phyloP scores from a whole-genome alignment of 768 basidiomycete genomes.

The Lyophyllum decastes region DNA sequence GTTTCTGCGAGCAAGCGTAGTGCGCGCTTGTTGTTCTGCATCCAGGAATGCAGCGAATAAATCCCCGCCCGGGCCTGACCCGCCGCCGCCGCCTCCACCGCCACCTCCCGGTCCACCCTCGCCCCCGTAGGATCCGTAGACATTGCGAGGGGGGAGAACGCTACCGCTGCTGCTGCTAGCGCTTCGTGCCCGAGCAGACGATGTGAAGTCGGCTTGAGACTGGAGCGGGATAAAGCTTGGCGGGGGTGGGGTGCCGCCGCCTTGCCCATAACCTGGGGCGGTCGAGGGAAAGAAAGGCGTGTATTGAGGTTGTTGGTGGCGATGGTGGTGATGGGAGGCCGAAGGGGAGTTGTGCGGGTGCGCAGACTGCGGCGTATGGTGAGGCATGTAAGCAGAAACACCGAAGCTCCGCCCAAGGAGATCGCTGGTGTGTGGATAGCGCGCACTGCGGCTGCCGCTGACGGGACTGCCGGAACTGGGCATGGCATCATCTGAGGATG shows the following conservation, averaged over 20 bases:
- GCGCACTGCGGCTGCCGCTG: constrained; percentile 12
- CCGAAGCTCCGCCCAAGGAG: constrained; percentile 1
- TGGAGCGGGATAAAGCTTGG: constrained; percentile 34
- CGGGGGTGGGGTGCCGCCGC: constrained; percentile 18
- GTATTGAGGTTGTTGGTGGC: constrained; percentile 19
- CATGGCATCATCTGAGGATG: constrained; percentile 25
- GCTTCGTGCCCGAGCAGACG: constrained; percentile 10
- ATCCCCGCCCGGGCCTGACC: constrained; percentile 12
- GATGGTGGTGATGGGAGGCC: constrained; percentile 11
- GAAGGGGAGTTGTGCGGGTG: constrained; percentile 15
- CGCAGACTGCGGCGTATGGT: constrained; percentile 18
- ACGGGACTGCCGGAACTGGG: constrained; percentile 13
- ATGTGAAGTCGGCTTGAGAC: constrained; percentile 22
- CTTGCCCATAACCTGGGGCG: constrained; percentile 7
- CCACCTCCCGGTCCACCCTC: constrained; percentile 11
- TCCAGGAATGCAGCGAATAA: constrained; percentile 28
- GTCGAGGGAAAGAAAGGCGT: constrained; percentile 28
- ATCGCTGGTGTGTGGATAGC: constrained; percentile 7
- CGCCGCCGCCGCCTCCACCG: constrained; percentile 15
- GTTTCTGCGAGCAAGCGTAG: constrained; percentile 7
- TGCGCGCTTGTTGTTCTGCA: constrained; percentile 27
- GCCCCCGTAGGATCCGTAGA: constrained; percentile 9
- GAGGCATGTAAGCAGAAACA: constrained; percentile 7
- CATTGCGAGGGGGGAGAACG: background rate
- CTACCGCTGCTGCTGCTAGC: background rate